Base-by-base conservation (phyloP, 2,329 filamentous ascomycete genomes). In the Aquanectria penicillioides region DNA sequence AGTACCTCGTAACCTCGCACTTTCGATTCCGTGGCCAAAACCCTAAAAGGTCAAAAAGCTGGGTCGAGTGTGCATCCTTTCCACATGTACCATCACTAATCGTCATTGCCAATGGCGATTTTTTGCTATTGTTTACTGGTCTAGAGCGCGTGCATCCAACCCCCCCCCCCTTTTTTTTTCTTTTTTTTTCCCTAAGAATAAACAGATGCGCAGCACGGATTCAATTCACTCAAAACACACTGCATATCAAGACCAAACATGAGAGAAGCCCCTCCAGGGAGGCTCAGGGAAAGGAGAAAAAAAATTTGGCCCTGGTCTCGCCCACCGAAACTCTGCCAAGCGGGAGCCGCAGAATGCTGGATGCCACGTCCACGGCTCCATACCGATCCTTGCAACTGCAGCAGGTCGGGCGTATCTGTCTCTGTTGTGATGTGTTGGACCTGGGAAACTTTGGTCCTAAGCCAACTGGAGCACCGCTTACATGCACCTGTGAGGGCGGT, bases 311-410 rank as follows among this genome's bases (percentile, higher is more conserved):
- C 26, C 22, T 40, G 18, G n/a, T n/a, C n/a, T n/a, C n/a, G n/a
- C n/a, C n/a, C n/a, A 48, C 47, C 15, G 28, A 52, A 52, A 36
- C 40, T 40, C 23, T 38, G 33, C 48, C 26, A 40, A 44, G 40
- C 12, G 20, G 18, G 48, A 40, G 48, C 41, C 40, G 43, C 54
- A 47, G 28, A 29, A 41, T 26, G 47, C 36, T 48, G 54, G 20
- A 52, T 57, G 54, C 40, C 54, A 52, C 54, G 54, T 57, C 47
- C 26, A 26, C 38, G 17, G 53, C 44, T 43, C 38, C 53, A 56
- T 48, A 36, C 15, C 22, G 28, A 49, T 56, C 54, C 54, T 40
- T 57, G 54, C 26, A 46, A 37, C 29, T 37, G 46, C 40, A 51
- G 44, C 23, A 51, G 17, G 29, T 18, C 40, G 40, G 40, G 12